phyloP scores from a whole-genome alignment of 805 yeast species.

The Candida golubevii region DNA sequence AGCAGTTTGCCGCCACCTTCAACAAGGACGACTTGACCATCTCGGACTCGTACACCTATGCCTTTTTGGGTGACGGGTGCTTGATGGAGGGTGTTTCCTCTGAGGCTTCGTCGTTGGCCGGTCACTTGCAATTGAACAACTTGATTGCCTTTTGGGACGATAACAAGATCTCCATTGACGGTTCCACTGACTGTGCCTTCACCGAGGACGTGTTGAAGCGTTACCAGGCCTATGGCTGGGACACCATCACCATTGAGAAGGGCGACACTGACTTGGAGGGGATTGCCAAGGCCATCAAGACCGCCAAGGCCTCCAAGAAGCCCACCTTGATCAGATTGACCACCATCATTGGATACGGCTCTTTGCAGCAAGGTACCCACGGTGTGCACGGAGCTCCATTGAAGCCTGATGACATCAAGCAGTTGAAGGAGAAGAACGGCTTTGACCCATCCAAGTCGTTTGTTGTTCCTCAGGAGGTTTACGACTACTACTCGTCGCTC shows the following conservation, averaged over 20 bases:
- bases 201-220: conserved; percentile 87
- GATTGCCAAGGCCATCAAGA: conserved; percentile 67
- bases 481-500: conserved; percentile 58
- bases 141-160: conserved; percentile 95
- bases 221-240: conserved; percentile 94
- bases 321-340: conserved; percentile 86
- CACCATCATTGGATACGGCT: conserved; percentile 95
- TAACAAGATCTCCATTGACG: conserved; percentile 95
- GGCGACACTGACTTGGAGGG: conserved; percentile 78
- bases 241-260: conserved; percentile 67
- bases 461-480: conserved; percentile 78
- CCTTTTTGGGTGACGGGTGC: conserved; percentile 95
- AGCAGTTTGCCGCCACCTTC: conserved; percentile 86
- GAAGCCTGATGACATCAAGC: conserved; percentile 87
- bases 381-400: conserved; percentile 95
- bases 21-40: conserved; percentile 79
- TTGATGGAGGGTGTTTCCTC: conserved; percentile 96
- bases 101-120: conserved; percentile 93
- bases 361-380: conserved; percentile 78
- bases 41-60: conserved; percentile 72
- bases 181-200: conserved; percentile 83
- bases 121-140: conserved; percentile 90
- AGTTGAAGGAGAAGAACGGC: conserved; percentile 78
- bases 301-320: conserved; percentile 78
- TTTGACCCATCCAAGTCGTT: conserved; percentile 83